phyloP scores from a whole-genome alignment of 2,329 filamentous ascomycete genomes.

The Tolypocladium guangdongense region DNA sequence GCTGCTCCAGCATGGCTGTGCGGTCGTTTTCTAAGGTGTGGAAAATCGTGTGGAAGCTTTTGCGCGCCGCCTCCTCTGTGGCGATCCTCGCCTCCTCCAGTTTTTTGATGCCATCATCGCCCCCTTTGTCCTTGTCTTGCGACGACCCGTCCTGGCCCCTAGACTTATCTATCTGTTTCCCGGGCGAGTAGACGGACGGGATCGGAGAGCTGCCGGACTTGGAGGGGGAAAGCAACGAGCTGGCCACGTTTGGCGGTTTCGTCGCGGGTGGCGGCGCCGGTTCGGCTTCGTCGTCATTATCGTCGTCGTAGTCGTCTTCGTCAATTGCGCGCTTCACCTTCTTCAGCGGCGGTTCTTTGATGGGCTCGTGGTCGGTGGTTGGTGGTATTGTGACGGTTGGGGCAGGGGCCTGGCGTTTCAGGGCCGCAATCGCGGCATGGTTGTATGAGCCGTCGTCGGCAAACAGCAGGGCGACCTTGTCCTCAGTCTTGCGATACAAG shows the following conservation, averaged over 20 bases:
- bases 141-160: slow-evolving; percentile 36
- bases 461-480: slow-evolving; percentile 69
- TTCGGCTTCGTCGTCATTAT: slow-evolving; percentile 61
- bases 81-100: slow-evolving; percentile 85
- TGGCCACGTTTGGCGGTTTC: slow-evolving; percentile 42
- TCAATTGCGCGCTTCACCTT: slow-evolving; percentile 68
- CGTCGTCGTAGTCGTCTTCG: slow-evolving; percentile 78
- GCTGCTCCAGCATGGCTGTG: slow-evolving; percentile 94
- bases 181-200: slow-evolving; percentile 50
- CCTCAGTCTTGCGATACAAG: slow-evolving; percentile 66
- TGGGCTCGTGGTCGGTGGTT: slow-evolving; percentile 46
- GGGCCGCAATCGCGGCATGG: slow-evolving; percentile 39
- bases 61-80: slow-evolving; percentile 79
- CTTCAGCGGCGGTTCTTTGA: slow-evolving; percentile 56
- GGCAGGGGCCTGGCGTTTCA: slow-evolving; percentile 30
- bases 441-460: slow-evolving; percentile 43
- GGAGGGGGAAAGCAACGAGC: slow-evolving; percentile 54
- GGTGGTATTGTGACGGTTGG: slow-evolving; percentile 35
- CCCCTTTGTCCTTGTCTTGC: slow-evolving; percentile 52
- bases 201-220: slow-evolving; percentile 59
- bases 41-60: slow-evolving; percentile 86
- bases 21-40: slow-evolving; percentile 92
- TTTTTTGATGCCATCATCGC: slow-evolving; percentile 85
- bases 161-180: slow-evolving; percentile 43
- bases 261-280: slow-evolving; percentile 38